Base-by-base conservation (phyloP, 2,329 filamentous ascomycete species). In the Aureobasidium mangrovei region DNA sequence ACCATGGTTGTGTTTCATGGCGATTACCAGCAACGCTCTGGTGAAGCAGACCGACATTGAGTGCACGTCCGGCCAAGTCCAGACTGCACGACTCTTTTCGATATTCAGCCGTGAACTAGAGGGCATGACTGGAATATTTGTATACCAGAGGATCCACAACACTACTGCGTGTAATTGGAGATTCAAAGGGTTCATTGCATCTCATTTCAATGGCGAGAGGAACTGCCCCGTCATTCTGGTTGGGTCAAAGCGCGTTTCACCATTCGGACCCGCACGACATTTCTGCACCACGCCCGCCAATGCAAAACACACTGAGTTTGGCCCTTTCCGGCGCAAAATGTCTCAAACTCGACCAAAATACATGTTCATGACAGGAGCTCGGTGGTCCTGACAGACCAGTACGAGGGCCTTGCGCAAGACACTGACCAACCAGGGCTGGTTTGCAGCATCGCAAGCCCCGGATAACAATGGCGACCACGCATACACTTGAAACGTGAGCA, bases 141-240 rank as follows among this genome's bases (percentile, higher is more conserved):
- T 38, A 27, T 42, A 18, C 38, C 47, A 12, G 35, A 35, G 18
- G 47, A 51, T 42, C 47, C n/a, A n/a, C 38, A 8, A 12, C 35
- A 42, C 47, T 51, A 42, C 47, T 51, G 47, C 47, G 42, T 26
- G 47, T 42, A 36, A 42, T 35, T 35, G 26, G 47, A 36, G 47
- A 29, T n/a, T 33, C 7, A 18, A 29, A 49, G 29, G 24, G 38
- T 41, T 40, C 47, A 38, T 51, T 27, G 47, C 47, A 51, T 33
- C 38, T 41, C 29, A 38, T 51, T 51, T 40, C 46, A 28, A 28
- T 35, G 38, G 18, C 1, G 18, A 18, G 38, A 51, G 47, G 47
- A 41, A 51, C 28, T 35, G 47, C 24, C 42, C 36, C 47, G 38
- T 40, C 46, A 40, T 49, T 31, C 26, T 49, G 46, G 46, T 40